These are phyloP conservation scores for Dissoconium aciculare DNA, from an alignment of 2,329 filamentous ascomycete species.

Conservation along the genomic window DNA sequence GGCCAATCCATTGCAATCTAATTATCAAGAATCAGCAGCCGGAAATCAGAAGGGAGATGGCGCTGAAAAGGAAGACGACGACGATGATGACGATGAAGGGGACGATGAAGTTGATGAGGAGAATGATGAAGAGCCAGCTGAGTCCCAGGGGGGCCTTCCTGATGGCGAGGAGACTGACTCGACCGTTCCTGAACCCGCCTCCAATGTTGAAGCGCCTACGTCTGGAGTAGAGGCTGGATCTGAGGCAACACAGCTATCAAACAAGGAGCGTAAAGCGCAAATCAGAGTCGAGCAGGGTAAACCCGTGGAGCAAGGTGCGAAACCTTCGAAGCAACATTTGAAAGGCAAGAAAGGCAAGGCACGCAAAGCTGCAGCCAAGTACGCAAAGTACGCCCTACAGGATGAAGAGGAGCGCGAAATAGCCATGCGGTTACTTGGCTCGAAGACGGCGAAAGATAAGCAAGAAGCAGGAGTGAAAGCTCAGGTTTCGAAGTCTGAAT, in stretches of 20 bases:
- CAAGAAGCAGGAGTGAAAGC: slow-evolving; percentile 46
- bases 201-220: slow-evolving; percentile 3
- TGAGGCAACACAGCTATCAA: slow-evolving; percentile 18
- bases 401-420: slow-evolving; percentile 83
- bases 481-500: slow-evolving; percentile 51
- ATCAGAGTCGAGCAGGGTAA: slow-evolving; percentile 9
- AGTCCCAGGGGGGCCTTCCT: slow-evolving; percentile 20
- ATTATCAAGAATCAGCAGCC: slow-evolving; percentile 3
- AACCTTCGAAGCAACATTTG: slow-evolving; percentile 20
- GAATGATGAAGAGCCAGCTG: slow-evolving; percentile 13
- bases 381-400: slow-evolving; percentile 83
- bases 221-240: slow-evolving; percentile 19
- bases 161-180: slow-evolving; percentile 6
- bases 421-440: slow-evolving; percentile 76
- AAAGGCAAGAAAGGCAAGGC: slow-evolving; percentile 69
- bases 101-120: slow-evolving; percentile 23
- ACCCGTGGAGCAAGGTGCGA: slow-evolving; percentile 11
- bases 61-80: slow-evolving; percentile 16
- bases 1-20: slow-evolving; percentile 28
- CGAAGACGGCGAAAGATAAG: slow-evolving; percentile 50
- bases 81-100: slow-evolving; percentile 15
- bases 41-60: slow-evolving; percentile 10
- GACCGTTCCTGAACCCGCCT: slow-evolving; percentile 1
- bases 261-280: slow-evolving; percentile 22
- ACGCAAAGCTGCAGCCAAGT: slow-evolving; percentile 79